phyloP scores from a whole-genome alignment of 352 stramenopile species.

The Phytophthora pluvialis region DNA sequence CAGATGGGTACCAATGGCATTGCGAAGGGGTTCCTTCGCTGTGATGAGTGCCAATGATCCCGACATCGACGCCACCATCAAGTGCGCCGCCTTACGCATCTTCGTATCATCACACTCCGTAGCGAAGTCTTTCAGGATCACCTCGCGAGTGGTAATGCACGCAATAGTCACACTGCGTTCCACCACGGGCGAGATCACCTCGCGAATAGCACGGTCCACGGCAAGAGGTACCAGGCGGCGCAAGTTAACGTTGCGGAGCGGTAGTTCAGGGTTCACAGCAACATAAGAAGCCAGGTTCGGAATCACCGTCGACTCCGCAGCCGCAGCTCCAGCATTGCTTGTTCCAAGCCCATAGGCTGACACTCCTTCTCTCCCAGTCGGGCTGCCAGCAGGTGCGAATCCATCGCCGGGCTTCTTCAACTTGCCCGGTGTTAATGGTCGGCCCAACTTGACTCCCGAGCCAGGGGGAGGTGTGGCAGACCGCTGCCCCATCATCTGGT shows the following conservation, averaged over 20 bases:
- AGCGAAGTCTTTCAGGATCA: constrained; percentile 99
- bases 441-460: constrained; percentile 52
- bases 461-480: constrained; percentile 67
- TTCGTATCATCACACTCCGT: constrained; percentile 95
- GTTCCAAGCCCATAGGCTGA: constrained; percentile 37
- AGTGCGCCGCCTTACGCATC: constrained; percentile 97
- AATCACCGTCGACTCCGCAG: constrained; percentile 96
- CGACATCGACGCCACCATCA: constrained; percentile 99
- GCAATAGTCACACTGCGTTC: constrained; percentile 99
- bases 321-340: constrained; percentile 32
- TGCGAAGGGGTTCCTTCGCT: constrained; percentile 97
- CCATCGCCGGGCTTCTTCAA: constrained; percentile 55
- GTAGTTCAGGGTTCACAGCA: constrained; percentile 96
- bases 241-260: constrained; percentile 93
- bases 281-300: constrained; percentile 98
- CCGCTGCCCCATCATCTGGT: constrained; percentile 40
- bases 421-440: constrained; percentile 70
- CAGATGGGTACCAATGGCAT: constrained; percentile 97
- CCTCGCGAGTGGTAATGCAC: constrained; percentile 97
- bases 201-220: constrained; percentile 97
- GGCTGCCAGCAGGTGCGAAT: constrained; percentile 63
- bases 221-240: constrained; percentile 96
- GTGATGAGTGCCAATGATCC: constrained; percentile 98
- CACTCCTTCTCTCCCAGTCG: constrained; percentile 47
- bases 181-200: constrained; percentile 99